Evolutionary conservation across 2,329 filamentous ascomycete genomes (phyloP).

Genomic region (Aspergillus puulaauensis): DNA sequence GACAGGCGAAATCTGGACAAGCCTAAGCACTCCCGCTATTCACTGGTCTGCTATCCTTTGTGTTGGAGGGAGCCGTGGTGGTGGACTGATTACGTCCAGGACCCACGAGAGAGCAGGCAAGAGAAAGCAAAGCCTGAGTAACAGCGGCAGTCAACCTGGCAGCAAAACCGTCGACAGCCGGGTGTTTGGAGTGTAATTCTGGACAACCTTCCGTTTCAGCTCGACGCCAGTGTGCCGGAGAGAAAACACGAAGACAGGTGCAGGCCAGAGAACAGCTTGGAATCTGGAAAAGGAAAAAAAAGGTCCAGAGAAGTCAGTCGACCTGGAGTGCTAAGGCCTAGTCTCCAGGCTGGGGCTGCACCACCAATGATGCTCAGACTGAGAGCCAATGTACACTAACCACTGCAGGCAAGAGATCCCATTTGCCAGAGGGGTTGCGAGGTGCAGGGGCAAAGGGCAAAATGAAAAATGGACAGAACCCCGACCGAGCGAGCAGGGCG

Average conservation of each 20-base stretch:
- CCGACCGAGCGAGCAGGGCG: background rate
- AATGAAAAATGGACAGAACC: slow-evolving; percentile 1
- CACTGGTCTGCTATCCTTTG: background rate
- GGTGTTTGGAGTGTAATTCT: background rate
- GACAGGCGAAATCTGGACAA: background rate
- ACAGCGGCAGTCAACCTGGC: background rate
- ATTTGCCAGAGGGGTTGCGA: slow-evolving; percentile 8
- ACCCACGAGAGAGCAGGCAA: background rate
- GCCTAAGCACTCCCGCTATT: background rate
- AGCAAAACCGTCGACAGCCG: background rate
- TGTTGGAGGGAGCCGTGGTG: background rate
- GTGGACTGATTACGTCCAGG: slow-evolving; percentile 1
- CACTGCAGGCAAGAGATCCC: slow-evolving; percentile 1
- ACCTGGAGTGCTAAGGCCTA: background rate
- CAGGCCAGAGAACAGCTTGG: background rate
- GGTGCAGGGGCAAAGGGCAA: slow-evolving; percentile 2
- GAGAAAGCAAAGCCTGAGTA: background rate
- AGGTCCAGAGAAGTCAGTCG: background rate
- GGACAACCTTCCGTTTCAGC: background rate
- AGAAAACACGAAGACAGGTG: background rate
- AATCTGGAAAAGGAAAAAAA: background rate
- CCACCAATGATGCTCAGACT: slow-evolving; percentile 1
- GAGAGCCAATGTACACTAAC: background rate
- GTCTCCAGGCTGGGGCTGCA: background rate
- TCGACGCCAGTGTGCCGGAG: background rate